A percentile compares a stretch with the other conserved stretches of the same genome.
phyloP scores from a whole-genome alignment of 2,329 filamentous ascomycete genomes.

The Aspergillus sp. region DNA sequence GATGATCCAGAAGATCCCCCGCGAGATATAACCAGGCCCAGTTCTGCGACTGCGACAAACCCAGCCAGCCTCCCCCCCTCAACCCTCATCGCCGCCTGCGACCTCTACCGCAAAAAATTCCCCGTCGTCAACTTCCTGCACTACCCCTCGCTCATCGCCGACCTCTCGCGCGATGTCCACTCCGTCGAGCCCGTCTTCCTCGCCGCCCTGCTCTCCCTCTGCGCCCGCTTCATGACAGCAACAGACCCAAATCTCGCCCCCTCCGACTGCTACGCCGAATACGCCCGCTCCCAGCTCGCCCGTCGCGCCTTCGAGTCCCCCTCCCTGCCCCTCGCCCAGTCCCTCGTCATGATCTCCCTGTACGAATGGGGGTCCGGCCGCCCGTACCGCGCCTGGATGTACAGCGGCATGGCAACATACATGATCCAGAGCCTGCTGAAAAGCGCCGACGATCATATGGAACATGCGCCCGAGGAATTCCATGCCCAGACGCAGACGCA shows the following conservation, averaged over 20 bases:
- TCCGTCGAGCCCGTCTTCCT: slow-evolving; percentile 36
- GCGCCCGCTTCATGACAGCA: slow-evolving; percentile 33
- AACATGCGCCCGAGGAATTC: slow-evolving; percentile 35
- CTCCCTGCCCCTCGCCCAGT: slow-evolving; percentile 36
- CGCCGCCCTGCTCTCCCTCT: slow-evolving; percentile 34
- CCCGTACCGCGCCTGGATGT: slow-evolving; percentile 41
- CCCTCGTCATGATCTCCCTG: slow-evolving; percentile 36
- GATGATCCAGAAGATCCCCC: no score
- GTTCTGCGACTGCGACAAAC: no score
- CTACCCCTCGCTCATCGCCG: slow-evolving; percentile 36
- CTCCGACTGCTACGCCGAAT: slow-evolving; percentile 33
- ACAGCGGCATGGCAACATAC: slow-evolving; percentile 41
- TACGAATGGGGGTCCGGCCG: slow-evolving; percentile 39
- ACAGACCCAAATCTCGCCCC: slow-evolving; percentile 22
- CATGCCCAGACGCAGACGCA: slow-evolving; percentile 32
- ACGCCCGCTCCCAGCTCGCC: slow-evolving; percentile 32
- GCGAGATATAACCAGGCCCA: no score
- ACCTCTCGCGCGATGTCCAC: slow-evolving; percentile 29
- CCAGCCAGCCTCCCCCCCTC: slow-evolving; percentile 21
- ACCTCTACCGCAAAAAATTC: slow-evolving; percentile 39
- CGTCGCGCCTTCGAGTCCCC: slow-evolving; percentile 34
- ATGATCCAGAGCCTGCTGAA: slow-evolving; percentile 40
- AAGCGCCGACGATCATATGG: slow-evolving; percentile 39
- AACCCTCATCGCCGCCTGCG: slow-evolving; percentile 34
- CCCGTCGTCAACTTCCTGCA: slow-evolving; percentile 39